Percentiles rank a stretch among this genome's conserved stretches.
Evolutionary conservation across 306 rosid genomes (phyloP).

Genomic region (Senna siamea): DNA sequence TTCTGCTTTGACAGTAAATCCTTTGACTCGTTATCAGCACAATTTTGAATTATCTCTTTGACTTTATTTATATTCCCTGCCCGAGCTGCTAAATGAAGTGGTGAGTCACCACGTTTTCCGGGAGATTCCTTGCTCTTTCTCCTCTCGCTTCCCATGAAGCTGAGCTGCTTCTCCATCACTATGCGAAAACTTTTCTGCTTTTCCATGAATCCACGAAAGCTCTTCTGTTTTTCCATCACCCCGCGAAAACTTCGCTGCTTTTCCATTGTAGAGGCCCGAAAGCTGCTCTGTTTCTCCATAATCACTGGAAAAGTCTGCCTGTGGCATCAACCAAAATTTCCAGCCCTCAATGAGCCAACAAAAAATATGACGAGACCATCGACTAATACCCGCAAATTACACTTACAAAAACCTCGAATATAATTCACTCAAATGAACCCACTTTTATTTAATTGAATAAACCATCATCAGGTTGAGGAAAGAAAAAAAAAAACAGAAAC

Average conservation of each 20-base stretch:
- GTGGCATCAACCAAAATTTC: slow-evolving; percentile 12
- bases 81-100: slow-evolving; percentile 79
- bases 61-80: slow-evolving; percentile 67
- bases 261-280: slow-evolving; percentile 53
- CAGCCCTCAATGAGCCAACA: slow-evolving; percentile 19
- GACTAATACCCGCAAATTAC: slow-evolving; percentile 12
- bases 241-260: slow-evolving; percentile 54
- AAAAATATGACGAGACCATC: slow-evolving; percentile 16
- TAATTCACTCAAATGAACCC: not conserved
- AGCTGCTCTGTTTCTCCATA: slow-evolving; percentile 48
- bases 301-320: slow-evolving; percentile 22
- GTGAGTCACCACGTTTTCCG: slow-evolving; percentile 59
- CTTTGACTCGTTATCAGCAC: slow-evolving; percentile 48
- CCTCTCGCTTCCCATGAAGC: slow-evolving; percentile 49
- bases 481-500: not conserved
- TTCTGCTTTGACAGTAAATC: slow-evolving; percentile 70
- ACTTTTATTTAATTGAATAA: not conserved
- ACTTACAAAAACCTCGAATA: not conserved
- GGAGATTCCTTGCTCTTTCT: slow-evolving; percentile 60
- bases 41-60: slow-evolving; percentile 64
- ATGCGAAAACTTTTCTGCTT: slow-evolving; percentile 58
- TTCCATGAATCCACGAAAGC: slow-evolving; percentile 86
- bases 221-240: slow-evolving; percentile 63
- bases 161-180: slow-evolving; percentile 57
- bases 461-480: slow-evolving; percentile 12